Evolutionary conservation across 2,329 filamentous ascomycete species (phyloP).

Genomic region (Cladosporium phlei): DNA sequence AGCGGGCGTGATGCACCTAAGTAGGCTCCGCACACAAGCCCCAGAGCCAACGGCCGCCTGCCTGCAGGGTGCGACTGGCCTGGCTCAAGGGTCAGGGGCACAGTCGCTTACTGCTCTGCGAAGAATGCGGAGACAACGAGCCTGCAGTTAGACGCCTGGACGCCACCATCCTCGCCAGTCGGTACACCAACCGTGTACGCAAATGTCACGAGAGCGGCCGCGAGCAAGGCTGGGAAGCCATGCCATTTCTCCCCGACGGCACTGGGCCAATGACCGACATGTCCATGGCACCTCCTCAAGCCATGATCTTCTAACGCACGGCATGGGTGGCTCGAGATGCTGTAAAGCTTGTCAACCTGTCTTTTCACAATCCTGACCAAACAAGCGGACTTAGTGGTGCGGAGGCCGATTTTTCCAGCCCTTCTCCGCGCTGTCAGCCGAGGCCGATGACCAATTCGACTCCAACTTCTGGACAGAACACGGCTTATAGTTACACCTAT

Average conservation of each 20-base stretch:
- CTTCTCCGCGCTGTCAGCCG: slow-evolving; percentile 1
- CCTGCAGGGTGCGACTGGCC: slow-evolving; percentile 8
- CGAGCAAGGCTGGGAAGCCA: slow-evolving; percentile 9
- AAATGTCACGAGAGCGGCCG: slow-evolving; percentile 13
- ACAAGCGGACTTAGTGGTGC: slow-evolving; percentile 2
- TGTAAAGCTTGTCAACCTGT: no score
- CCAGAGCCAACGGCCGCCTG: slow-evolving; percentile 5
- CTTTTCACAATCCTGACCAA: no score
- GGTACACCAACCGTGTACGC: slow-evolving; percentile 10
- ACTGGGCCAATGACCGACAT: slow-evolving; percentile 6
- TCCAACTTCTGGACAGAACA: no score
- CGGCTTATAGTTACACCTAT: no score
- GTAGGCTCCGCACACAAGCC: slow-evolving; percentile 11
- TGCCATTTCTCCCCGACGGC: neutral
- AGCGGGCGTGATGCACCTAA: slow-evolving; percentile 13
- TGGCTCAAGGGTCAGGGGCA: slow-evolving; percentile 14
- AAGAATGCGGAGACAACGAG: slow-evolving; percentile 14
- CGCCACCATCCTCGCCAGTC: slow-evolving; percentile 12
- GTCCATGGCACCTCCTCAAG: slow-evolving; percentile 8
- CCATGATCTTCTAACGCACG: neutral
- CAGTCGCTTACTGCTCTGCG: slow-evolving; percentile 2
- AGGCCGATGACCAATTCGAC: no score
- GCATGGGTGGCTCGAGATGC: neutral
- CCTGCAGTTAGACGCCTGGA: slow-evolving; percentile 8
- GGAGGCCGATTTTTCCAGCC: neutral